Conservation (phyloP, 768 basidiomycete genomes). For the Lanmaoa pseudosensibilis region DNA sequence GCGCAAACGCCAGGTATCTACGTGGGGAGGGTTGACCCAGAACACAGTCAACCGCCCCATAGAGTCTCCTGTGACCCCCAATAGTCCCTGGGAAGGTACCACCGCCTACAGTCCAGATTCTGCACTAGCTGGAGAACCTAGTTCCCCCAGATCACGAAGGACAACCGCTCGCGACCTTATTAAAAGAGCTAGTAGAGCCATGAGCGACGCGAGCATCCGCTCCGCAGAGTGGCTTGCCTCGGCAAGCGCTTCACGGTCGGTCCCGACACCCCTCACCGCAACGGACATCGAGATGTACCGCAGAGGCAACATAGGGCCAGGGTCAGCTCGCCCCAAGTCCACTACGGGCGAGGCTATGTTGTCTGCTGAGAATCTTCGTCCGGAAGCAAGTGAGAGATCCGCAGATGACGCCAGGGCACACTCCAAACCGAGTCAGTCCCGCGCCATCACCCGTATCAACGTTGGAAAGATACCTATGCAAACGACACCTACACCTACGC, state of each 20-base stretch:
- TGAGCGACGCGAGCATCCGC: conserved; percentile 31
- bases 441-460: conserved; percentile 25
- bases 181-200: conserved; percentile 20
- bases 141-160: conserved; percentile 14
- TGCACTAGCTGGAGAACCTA: neutral
- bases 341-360: neutral
- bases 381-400: conserved; percentile 1
- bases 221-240: conserved; percentile 35
- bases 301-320: conserved; percentile 11
- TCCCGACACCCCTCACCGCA: conserved; percentile 14
- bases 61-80: conserved; percentile 7
- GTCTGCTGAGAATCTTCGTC: neutral
- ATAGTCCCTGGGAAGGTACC: conserved; percentile 6
- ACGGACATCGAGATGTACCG: conserved; percentile 31
- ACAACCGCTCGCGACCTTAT: conserved; percentile 16
- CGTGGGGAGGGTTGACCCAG: conserved; percentile 28
- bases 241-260: conserved; percentile 14
- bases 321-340: neutral
- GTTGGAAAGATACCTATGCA: conserved; percentile 40
- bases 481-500: conserved; percentile 36
- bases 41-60: neutral
- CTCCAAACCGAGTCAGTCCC: neutral
- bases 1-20: conserved; percentile 8
- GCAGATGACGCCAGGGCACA: neutral
- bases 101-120: conserved; percentile 1